Evolutionary conservation across 257 asterid genomes (phyloP), one percentile per base, ranked within the genome.

Genomic region (Solanum chiquidenum): DNA sequence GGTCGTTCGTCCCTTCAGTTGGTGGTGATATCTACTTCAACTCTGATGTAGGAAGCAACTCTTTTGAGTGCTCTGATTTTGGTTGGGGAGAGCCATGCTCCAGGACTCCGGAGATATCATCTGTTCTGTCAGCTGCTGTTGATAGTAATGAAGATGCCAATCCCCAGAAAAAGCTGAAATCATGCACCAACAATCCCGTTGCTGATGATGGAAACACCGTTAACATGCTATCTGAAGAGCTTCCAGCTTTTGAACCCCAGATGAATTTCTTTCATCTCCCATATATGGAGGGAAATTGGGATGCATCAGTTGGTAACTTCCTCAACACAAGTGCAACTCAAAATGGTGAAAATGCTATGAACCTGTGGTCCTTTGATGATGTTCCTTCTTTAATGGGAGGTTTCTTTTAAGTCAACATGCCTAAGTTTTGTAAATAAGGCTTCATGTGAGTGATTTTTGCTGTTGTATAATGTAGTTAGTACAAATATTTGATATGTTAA

Each of bases 41-140:
- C 91, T 92, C 98, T 75, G 98, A 96, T 83, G 98, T 94, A 77
- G 98, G 94, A 73, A 96, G 99, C 88, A 94, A 94, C 84, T 94
- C 98, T 9, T 90, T 95, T 21, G 99, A 94, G 46, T 93, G 98
- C 92, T 93, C 98, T 4, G 98, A 95, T 86, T 94, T 96, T 8
- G 94, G 94, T 5, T 93, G 95, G 98, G 96, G 95, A 44, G 98
- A 96, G 4, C 93, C 91, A 87, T 92, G 95, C 80, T 88, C 93
- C 1, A 92, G 83, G 88, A 93, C 98, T 87, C 98, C 98, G 0
- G 99, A 96, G 91, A 95, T 95, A 85, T 91, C 99, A 7, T 94
- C 98, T 38, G 90, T 91, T 82, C 91, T 94, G 77, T 91, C 98
- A 1, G 88, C 95, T 83, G 94, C 92, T 21, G 13, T 91, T 1